Conservation (phyloP, 495 filamentous ascomycete species). For the Parmelia sp. region DNA sequence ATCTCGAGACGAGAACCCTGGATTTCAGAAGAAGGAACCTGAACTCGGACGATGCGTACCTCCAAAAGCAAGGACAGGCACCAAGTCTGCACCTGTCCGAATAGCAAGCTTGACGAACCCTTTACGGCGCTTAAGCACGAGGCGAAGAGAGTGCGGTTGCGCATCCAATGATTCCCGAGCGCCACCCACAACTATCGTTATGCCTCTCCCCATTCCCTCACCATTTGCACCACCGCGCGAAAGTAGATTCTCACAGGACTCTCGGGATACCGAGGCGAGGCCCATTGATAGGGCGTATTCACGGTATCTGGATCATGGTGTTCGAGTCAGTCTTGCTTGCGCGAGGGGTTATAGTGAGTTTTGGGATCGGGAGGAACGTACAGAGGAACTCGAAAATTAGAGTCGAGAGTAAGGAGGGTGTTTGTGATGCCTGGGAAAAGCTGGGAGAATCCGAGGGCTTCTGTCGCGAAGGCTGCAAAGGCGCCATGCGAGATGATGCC, state of each 20-base stretch:
- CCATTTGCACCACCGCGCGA: slow-evolving; percentile 66
- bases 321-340: background rate
- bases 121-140: slow-evolving; percentile 76
- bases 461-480: slow-evolving; percentile 86
- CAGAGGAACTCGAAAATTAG: slow-evolving; percentile 88
- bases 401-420: slow-evolving; percentile 79
- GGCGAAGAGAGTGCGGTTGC: slow-evolving; percentile 60
- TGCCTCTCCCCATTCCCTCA: slow-evolving; percentile 90
- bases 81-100: slow-evolving; percentile 80
- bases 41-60: background rate
- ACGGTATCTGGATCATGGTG: slow-evolving; percentile 41
- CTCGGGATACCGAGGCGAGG: slow-evolving; percentile 78
- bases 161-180: slow-evolving; percentile 88
- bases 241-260: slow-evolving; percentile 83
- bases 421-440: slow-evolving; percentile 96
- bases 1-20: background rate
- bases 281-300: slow-evolving; percentile 87
- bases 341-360: background rate
- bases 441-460: slow-evolving; percentile 78
- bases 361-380: no score
- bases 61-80: slow-evolving; percentile 86
- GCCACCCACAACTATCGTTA: slow-evolving; percentile 92
- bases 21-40: background rate
- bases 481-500: slow-evolving; percentile 96
- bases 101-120: slow-evolving; percentile 93